Base-by-base conservation (phyloP, 2,329 filamentous ascomycete species). In the Xylariaceae sp. region DNA sequence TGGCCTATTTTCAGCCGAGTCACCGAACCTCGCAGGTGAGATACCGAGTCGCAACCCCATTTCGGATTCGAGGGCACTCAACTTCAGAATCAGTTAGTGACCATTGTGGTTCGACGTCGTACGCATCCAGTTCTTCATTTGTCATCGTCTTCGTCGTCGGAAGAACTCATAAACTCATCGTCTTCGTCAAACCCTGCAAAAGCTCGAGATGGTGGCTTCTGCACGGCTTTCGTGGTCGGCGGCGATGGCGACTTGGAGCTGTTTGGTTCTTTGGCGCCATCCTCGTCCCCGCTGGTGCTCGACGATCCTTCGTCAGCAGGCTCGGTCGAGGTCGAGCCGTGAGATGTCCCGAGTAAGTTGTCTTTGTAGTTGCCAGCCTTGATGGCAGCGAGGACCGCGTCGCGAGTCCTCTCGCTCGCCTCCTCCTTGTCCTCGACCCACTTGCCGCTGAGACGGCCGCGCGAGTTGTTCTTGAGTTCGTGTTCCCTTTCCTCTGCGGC, bases 371-470 rank as follows among this genome's bases (percentile, higher is more conserved):
- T 74, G 2, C 83, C 83, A 14, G 76, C 74, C 68, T 82, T 85
- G 73, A 90, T 85, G 7, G 83, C 85, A 43, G 80, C 81, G 39
- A 87, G 64, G 6, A 92, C 87, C 3, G 88, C 88, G 59, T 89
- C 83, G 38, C 88, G 75, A 0, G 90, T 92, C 68, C 87, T 86
- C 71, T 95, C 90, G 57, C 82, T 86, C 22, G 87, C 87, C 65
- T 96, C 90, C 60, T 96, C 91, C 69, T 95, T 96, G 57, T 90
- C 87, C 66, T 99, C 94, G 38, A 97, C 85, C 90, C 92, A 99
- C 65, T 92, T 87, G 0, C 89, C 90, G 62, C 96, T 90, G 38
- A 96, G 70, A 67, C 86, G 78, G 47, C 84, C 82, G 59, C 82
- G 79, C 56, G 80, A 76, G 10, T 89, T 90, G 52, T 85, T 83